Percentiles rank a stretch among this genome's conserved stretches.
Evolutionary conservation across 257 asterid species (phyloP).

Genomic region (Salvia miltiorrhiza): DNA sequence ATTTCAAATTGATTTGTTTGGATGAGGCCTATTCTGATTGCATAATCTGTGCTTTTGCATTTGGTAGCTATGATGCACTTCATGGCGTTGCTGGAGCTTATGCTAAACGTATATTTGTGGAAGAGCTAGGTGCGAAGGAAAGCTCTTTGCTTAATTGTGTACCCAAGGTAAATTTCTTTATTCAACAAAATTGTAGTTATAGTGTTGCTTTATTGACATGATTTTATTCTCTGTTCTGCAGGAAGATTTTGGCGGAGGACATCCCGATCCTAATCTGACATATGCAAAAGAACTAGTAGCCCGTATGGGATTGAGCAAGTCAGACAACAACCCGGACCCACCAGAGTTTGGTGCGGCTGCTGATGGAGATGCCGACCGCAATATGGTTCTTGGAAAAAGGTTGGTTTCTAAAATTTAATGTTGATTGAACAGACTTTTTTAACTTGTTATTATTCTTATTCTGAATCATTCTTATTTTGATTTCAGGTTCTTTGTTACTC

Average conservation of each 20-base stretch:
- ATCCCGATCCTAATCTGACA: constrained; percentile 98
- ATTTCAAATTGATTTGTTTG: constrained; percentile 8
- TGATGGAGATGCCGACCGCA: constrained; percentile 99
- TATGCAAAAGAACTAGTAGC: constrained; percentile 96
- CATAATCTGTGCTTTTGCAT: not conserved
- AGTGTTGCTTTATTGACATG: constrained; percentile 6
- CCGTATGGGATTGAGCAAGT: constrained; percentile 89
- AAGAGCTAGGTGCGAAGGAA: constrained; percentile 88
- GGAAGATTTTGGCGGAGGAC: constrained; percentile 99
- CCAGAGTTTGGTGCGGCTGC: constrained; percentile 99
- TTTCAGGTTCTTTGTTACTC: constrained; percentile 92
- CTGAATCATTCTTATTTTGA: constrained; percentile 9
- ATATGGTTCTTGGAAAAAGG: constrained; percentile 97
- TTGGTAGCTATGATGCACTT: constrained; percentile 84
- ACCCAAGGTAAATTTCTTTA: constrained; percentile 59
- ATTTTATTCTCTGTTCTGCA: constrained; percentile 23
- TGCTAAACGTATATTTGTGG: constrained; percentile 89
- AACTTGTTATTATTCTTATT: not conserved
- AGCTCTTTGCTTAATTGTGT: constrained; percentile 83
- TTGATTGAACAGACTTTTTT: constrained; percentile 13
- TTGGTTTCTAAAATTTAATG: not conserved
- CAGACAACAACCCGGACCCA: constrained; percentile 59
- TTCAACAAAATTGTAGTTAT: constrained; percentile 4
- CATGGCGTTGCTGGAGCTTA: constrained; percentile 98
- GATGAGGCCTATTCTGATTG: not conserved